Conservation (phyloP, 352 stramenopile species). For the Globisporangium lucens region DNA sequence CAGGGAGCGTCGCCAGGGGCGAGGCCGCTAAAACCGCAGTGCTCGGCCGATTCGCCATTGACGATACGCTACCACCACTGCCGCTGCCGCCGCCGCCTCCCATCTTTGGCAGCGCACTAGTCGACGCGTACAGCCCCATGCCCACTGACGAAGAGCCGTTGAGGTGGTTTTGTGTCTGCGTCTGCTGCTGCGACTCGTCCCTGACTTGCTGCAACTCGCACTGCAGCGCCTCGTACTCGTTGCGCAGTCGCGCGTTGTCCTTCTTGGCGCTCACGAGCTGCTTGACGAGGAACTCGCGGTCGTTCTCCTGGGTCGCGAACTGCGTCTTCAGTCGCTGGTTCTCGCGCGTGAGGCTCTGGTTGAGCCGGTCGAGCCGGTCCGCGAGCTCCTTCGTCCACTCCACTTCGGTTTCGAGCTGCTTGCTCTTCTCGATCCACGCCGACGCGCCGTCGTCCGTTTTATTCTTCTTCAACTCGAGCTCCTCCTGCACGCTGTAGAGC, state of each 20-base stretch:
- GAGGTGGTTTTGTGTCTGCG: background rate
- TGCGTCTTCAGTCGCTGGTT: constrained; percentile 89
- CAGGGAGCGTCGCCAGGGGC: constrained; percentile 13
- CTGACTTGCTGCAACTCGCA: constrained; percentile 51
- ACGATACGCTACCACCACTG: background rate
- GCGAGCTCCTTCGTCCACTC: constrained; percentile 90
- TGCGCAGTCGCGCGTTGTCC: constrained; percentile 81
- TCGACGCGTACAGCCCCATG: constrained; percentile 28
- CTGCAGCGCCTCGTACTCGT: constrained; percentile 52
- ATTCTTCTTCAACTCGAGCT: constrained; percentile 91
- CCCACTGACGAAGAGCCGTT: constrained; percentile 13
- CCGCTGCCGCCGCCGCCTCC: background rate
- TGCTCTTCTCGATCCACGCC: constrained; percentile 90
- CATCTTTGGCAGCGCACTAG: constrained; percentile 38
- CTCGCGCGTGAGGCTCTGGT: constrained; percentile 86
- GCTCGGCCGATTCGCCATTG: constrained; percentile 21
- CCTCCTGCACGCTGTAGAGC: constrained; percentile 91
- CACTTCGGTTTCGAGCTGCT: constrained; percentile 86
- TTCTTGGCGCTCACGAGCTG: constrained; percentile 92
- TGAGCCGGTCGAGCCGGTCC: constrained; percentile 86
- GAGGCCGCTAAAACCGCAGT: constrained; percentile 16
- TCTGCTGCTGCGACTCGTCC: constrained; percentile 27
- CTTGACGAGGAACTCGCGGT: constrained; percentile 92
- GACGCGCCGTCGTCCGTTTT: constrained; percentile 88
- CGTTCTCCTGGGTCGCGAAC: constrained; percentile 91